These are phyloP conservation scores for Nakazawaea sp. DNA, from an alignment of 805 yeast genomes.

Conservation along the genomic window DNA sequence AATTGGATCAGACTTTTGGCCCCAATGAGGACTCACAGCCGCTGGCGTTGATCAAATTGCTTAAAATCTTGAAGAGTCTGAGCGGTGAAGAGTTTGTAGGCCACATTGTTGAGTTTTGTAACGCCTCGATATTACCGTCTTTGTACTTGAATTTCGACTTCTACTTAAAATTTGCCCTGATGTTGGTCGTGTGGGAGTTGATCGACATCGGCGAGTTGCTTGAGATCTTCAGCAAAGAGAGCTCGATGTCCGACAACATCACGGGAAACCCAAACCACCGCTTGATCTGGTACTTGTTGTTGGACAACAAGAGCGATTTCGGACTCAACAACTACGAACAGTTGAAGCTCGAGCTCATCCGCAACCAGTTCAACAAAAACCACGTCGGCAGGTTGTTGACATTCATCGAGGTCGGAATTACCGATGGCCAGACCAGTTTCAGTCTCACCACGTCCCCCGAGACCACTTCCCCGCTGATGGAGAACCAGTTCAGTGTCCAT, in stretches of 20 bases:
- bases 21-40: not conserved
- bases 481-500: constrained; percentile 5
- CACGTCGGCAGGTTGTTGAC: constrained; percentile 2
- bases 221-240: constrained; percentile 19
- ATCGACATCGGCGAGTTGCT: constrained; percentile 25
- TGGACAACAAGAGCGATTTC: constrained; percentile 1
- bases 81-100: constrained; percentile 18
- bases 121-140: constrained; percentile 21
- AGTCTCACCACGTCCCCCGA: constrained; percentile 7
- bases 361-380: not conserved
- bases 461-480: constrained; percentile 1
- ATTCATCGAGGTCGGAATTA: constrained; percentile 6
- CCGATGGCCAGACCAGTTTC: constrained; percentile 2
- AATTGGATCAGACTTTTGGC: not conserved
- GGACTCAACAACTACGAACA: constrained; percentile 1
- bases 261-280: constrained; percentile 11
- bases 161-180: constrained; percentile 28
- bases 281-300: constrained; percentile 10
- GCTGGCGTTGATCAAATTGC: not conserved
- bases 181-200: constrained; percentile 29
- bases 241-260: constrained; percentile 9
- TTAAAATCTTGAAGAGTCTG: not conserved
- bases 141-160: constrained; percentile 26
- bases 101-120: constrained; percentile 18
- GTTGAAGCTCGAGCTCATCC: constrained; percentile 1